Conservation (phyloP, 805 yeast genomes). For the Isabelozyma rhagii region DNA sequence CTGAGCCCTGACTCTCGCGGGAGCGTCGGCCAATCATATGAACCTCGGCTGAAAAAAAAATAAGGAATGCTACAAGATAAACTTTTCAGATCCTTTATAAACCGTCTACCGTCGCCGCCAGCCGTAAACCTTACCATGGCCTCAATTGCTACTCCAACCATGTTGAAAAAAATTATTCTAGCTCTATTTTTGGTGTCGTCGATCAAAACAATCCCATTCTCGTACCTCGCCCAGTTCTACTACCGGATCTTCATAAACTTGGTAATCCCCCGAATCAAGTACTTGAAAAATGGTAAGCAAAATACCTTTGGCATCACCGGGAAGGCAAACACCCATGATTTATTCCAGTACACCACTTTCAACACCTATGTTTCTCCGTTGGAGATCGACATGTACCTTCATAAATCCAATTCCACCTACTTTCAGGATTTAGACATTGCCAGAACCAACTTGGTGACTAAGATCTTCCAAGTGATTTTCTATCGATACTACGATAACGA, state of each 20-base stretch:
- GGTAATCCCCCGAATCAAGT: slow-evolving; percentile 28
- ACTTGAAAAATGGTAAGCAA: slow-evolving; percentile 12
- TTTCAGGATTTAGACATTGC: slow-evolving; percentile 78
- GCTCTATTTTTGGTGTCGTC: slow-evolving; percentile 34
- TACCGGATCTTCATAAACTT: slow-evolving; percentile 40
- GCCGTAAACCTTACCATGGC: not conserved
- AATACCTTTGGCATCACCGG: slow-evolving; percentile 34
- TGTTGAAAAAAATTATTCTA: not conserved
- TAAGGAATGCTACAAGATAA: too few relatives aligned
- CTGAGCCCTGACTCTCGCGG: too few relatives aligned
- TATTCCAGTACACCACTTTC: slow-evolving; percentile 44
- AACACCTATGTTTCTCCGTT: slow-evolving; percentile 64
- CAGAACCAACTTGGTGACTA: slow-evolving; percentile 60
- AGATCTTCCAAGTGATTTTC: slow-evolving; percentile 56
- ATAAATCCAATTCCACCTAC: slow-evolving; percentile 85
- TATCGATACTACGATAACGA: slow-evolving; percentile 40
- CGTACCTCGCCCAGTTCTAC: slow-evolving; percentile 64
- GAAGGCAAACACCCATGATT: slow-evolving; percentile 15
- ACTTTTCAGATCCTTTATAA: too few relatives aligned
- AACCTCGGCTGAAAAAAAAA: too few relatives aligned
- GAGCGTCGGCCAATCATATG: too few relatives aligned
- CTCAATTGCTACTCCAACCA: not conserved
- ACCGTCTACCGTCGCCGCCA: not conserved
- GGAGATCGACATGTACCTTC: slow-evolving; percentile 84
- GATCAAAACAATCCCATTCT: slow-evolving; percentile 66